Conservation (phyloP, 2,329 filamentous ascomycete species). For the Alternaria brassicicola region DNA sequence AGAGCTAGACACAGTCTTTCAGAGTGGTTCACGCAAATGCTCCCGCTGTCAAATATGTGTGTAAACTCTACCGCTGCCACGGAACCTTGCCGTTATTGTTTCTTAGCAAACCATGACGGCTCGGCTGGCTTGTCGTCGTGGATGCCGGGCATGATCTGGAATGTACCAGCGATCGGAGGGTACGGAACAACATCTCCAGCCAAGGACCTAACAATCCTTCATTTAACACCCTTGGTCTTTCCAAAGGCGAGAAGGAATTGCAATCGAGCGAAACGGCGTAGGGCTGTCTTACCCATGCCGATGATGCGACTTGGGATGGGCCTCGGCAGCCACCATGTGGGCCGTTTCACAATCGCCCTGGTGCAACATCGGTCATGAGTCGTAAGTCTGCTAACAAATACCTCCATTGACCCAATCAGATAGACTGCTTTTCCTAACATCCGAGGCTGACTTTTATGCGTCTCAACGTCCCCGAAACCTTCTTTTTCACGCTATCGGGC, state of each 20-base stretch:
- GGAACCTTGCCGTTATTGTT: neutral
- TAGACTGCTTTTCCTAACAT: neutral
- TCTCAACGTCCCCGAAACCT: neutral
- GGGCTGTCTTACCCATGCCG: constrained; percentile 5
- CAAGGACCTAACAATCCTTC: neutral
- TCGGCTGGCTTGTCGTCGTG: neutral
- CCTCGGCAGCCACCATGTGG: constrained; percentile 6
- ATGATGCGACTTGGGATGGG: constrained; percentile 2
- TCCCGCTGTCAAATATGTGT: neutral
- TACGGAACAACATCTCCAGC: neutral
- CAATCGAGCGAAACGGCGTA: neutral
- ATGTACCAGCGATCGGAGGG: neutral
- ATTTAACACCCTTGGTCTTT: neutral
- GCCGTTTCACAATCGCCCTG: constrained; percentile 6
- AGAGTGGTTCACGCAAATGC: neutral
- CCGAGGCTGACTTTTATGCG: neutral
- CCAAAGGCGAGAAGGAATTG: neutral
- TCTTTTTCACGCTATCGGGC: neutral
- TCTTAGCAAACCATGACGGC: neutral
- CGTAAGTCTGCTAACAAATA: neutral
- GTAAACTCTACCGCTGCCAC: neutral
- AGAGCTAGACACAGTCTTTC: neutral
- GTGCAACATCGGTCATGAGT: constrained; percentile 3
- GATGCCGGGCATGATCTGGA: neutral
- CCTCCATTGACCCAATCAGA: neutral